Evolutionary conservation across 2,329 filamentous ascomycete genomes (phyloP).

Genomic region (Aspergillus brunneoviolaceus): DNA sequence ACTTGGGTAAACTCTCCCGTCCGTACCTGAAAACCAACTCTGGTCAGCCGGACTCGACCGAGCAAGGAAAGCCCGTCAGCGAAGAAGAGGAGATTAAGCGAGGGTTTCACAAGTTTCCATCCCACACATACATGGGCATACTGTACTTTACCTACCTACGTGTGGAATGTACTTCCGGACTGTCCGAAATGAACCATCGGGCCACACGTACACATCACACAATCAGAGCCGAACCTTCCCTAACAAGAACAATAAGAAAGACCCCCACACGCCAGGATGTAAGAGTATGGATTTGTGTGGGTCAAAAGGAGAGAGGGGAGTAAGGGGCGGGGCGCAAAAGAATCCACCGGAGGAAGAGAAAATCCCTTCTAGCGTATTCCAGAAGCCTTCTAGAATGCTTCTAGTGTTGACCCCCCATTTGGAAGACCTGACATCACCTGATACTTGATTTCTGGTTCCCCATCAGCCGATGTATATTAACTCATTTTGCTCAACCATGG

Average conservation of each 20-base stretch:
- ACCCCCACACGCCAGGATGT: background rate
- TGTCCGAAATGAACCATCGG: background rate
- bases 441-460: background rate
- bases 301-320: background rate
- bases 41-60: background rate
- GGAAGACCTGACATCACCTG: background rate
- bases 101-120: background rate
- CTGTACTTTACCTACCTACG: background rate
- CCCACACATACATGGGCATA: background rate
- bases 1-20: background rate
- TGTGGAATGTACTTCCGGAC: background rate
- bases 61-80: background rate
- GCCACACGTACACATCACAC: background rate
- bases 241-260: too few relatives aligned
- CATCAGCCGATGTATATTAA: conserved; percentile 15
- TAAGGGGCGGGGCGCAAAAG: background rate
- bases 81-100: background rate
- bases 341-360: background rate
- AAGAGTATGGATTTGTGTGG: background rate
- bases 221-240: background rate
- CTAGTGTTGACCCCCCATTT: conserved; percentile 21
- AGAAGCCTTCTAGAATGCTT: conserved; percentile 35
- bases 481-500: conserved; percentile 20
- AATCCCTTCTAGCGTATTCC: conserved; percentile 28
- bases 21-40: background rate